A percentile compares a stretch with the other conserved stretches of the same genome.
These are phyloP conservation scores for Tricholoma saponaceum DNA, from an alignment of 768 basidiomycete species.

Conservation along the genomic window DNA sequence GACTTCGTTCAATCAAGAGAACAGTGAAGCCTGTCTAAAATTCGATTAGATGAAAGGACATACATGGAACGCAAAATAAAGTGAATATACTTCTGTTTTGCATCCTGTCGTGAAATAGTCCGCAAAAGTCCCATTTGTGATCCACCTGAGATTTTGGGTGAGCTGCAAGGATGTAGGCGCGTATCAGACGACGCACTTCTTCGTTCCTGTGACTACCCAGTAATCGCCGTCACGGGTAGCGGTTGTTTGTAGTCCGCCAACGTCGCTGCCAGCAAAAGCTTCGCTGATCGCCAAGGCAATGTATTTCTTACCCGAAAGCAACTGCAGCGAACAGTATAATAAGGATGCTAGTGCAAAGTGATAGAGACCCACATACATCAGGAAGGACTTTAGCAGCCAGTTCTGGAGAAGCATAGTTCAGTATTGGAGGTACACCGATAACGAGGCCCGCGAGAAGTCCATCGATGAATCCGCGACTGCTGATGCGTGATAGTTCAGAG, in stretches of 20 bases:
- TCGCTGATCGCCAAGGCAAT: constrained; percentile 91
- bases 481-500: constrained; percentile 78
- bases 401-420: constrained; percentile 83
- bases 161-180: background rate
- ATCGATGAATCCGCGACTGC: constrained; percentile 84
- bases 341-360: background rate
- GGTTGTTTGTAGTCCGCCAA: constrained; percentile 78
- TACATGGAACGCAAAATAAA: background rate
- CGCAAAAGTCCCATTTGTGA: constrained; percentile 81
- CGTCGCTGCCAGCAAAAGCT: constrained; percentile 89
- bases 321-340: constrained; percentile 18
- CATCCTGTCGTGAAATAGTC: constrained; percentile 85
- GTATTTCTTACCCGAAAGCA: constrained; percentile 71
- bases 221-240: constrained; percentile 82
- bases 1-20: constrained; percentile 68
- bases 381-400: constrained; percentile 68
- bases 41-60: background rate
- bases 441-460: constrained; percentile 79
- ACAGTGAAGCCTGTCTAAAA: constrained; percentile 67
- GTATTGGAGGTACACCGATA: constrained; percentile 84
- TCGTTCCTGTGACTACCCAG: constrained; percentile 90
- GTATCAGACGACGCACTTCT: constrained; percentile 54
- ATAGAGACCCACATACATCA: constrained; percentile 39
- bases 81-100: constrained; percentile 52
- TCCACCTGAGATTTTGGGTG: constrained; percentile 53